Base-by-base conservation (phyloP, 306 rosid genomes). In the Cicer bijugum region DNA sequence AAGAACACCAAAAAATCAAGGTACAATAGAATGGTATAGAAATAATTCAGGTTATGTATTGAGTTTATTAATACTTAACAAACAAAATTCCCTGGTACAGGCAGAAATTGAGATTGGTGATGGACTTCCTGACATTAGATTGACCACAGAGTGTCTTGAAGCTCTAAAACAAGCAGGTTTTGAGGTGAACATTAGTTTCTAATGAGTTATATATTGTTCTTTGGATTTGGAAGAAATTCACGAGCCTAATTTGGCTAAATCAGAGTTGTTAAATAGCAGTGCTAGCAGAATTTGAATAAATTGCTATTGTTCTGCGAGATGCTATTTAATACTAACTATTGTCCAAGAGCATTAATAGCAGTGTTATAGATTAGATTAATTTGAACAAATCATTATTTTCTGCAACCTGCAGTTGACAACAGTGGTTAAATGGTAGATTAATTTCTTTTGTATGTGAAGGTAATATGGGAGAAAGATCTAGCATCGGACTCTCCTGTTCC, bases 51-150 rank as follows among this genome's bases (percentile, higher is more conserved):
- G 8, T 53, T 42, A 33, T 59, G 53, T 50, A 11, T 33, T 37
- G 33, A 72, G 52, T 68, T 10, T 38, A 20, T 71, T 59, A 59
- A 72, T 74, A 50, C 12, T 37, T 35, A 51, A 23, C 57, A 38
- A 48, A 75, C 56, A 33, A 70, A 65, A 70, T 74, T 70, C 39
- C 55, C 33, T 60, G 17, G 12, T 50, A 12, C 86, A 94, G 99
- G 97, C 96, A 15, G 97, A 89, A 78, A 63, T 94, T 76, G 99
- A 94, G 96, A 85, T 94, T 11, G 97, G 99, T 28, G 91, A 94
- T 76, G 99, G 99, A 43, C 97, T 94, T 57, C 99, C 99, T 1
- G 97, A 94, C 75, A 91, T 94, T 84, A 86, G 99, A 77, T 81
- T 72, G 89, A 94, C 96, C 9, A 67, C 85, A 42, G 86, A 91